phyloP scores from a whole-genome alignment of 1,284 basidiomycete genomes.

The Microbotryum violaceum region DNA sequence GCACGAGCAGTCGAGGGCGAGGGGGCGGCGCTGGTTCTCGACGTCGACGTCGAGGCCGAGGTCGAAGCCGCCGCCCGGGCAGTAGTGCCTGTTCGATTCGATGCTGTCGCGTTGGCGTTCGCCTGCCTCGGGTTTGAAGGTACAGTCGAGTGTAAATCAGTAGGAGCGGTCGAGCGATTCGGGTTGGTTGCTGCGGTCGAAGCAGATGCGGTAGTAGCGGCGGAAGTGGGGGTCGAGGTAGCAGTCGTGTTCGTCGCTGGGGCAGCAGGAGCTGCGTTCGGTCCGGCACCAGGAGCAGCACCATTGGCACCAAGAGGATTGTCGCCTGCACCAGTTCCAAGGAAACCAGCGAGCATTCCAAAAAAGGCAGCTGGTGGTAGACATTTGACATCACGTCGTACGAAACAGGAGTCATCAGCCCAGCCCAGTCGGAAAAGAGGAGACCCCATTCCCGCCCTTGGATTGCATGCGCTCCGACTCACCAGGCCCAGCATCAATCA shows the following conservation, averaged over 20 bases:
- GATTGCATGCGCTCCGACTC: background rate
- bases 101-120: background rate
- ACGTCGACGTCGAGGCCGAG: background rate
- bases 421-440: no score
- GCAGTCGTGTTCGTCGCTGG: background rate
- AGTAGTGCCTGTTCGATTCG: background rate
- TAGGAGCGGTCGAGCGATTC: background rate
- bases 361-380: slow-evolving; percentile 5
- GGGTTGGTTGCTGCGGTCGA: no score
- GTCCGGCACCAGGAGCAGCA: background rate
- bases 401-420: background rate
- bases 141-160: background rate
- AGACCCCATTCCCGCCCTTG: background rate
- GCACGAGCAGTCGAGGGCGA: background rate
- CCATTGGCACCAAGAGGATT: background rate
- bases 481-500: background rate
- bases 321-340: background rate
- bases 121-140: background rate
- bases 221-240: background rate
- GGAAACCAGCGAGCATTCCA: background rate
- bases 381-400: slow-evolving; percentile 12
- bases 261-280: background rate
- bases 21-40: background rate
- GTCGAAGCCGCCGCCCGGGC: background rate
- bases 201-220: background rate